Conservation (phyloP, 169 alveolate species). For the Theileria parva region DNA sequence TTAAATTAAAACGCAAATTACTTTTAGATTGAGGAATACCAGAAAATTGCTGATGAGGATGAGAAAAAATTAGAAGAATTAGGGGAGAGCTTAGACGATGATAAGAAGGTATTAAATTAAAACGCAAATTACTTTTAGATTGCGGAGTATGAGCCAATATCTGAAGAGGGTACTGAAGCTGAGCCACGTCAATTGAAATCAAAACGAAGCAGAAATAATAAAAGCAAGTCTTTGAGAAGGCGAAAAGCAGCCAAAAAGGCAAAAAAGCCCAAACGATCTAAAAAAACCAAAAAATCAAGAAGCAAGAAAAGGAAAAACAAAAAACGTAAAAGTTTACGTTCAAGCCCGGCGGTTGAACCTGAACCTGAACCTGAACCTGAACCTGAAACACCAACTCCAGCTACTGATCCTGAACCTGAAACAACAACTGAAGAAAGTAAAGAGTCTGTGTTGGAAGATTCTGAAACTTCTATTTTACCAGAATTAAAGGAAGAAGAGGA, state of each 20-base stretch:
- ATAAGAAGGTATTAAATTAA: no score
- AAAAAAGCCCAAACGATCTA: slow-evolving; percentile 16
- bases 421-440: not conserved
- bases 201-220: slow-evolving; percentile 13
- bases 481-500: not conserved
- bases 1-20: no score
- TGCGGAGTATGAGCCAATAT: not conserved
- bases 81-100: no score
- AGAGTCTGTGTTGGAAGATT: not conserved
- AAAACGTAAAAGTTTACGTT: no score
- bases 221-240: slow-evolving; percentile 7
- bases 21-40: not conserved
- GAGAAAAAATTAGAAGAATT: not conserved
- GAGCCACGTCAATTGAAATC: not conserved
- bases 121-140: not conserved
- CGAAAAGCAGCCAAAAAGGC: not conserved
- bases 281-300: not conserved
- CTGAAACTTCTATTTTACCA: not conserved
- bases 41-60: not conserved
- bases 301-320: slow-evolving; percentile 23
- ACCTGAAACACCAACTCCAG: no score
- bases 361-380: no score
- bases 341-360: no score
- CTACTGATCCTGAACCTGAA: not conserved
- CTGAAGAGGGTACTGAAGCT: not conserved